Evolutionary conservation across 2,329 filamentous ascomycete genomes (phyloP), one percentile per base, ranked within the genome.

Genomic region (Penicillium glabrum): DNA sequence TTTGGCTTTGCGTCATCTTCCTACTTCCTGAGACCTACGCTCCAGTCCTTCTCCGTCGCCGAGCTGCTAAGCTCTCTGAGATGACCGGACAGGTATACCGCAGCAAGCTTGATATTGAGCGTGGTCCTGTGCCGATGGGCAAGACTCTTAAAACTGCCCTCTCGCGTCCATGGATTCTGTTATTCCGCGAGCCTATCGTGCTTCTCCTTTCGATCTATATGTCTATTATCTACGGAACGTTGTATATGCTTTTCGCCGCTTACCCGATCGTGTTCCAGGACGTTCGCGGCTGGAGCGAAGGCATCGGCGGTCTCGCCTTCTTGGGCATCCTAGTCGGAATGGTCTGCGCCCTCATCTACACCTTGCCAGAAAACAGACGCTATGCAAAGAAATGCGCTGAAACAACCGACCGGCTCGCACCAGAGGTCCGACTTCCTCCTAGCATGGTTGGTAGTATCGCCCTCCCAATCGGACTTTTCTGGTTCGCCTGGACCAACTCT

Each of bases 401-500:
- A 51, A 64, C 61, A 19, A 65, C 61, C n/a, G 61, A 59, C 26
- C 59, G 61, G 21, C 58, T 66, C n/a, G 78, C 84, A 10, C 85
- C 86, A 0, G 84, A 86, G 71, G 79, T 80, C 24, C 81, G 80
- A 48, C 67, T 84, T 1, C 80, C 81, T 1, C 77, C 80, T 7
- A 75, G 72, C 44, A 79, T 82, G 53, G 59, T 81, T 3, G 79
- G 79, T 16, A 75, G 74, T 52, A 75, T 82, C 24, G 71, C 74
- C 6, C 73, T 87, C 39, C 83, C 85, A 0, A 72, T 84, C 41
- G 80, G 82, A 10, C 73, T 85, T 1, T 84, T 85, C 69, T 84
- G 82, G 82, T 82, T 85, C 52, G 83, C 82, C 0, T 86, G 83
- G 83, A 83, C 83, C 0, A 81, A 82, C 50, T 80, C 72, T 46